phyloP scores from a whole-genome alignment of 2,329 filamentous ascomycete genomes.

The Erysiphe neolycopersici region DNA sequence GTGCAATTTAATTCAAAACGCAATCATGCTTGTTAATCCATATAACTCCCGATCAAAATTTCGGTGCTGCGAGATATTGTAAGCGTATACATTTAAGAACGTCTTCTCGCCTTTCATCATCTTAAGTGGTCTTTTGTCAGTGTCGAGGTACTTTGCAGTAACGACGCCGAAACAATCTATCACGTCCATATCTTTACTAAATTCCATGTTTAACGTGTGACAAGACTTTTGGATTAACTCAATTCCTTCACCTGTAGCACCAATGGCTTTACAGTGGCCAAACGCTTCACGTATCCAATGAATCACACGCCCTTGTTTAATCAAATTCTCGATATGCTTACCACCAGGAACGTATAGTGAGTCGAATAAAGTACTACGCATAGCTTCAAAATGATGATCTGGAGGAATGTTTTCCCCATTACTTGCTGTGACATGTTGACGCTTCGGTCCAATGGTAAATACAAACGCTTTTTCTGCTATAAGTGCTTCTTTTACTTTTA shows the following conservation, averaged over 20 bases:
- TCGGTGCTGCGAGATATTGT: slow-evolving; percentile 41
- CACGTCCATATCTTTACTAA: slow-evolving; percentile 16
- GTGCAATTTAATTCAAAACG: slow-evolving; percentile 23
- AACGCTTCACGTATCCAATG: slow-evolving; percentile 64
- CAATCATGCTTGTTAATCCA: slow-evolving; percentile 37
- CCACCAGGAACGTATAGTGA: slow-evolving; percentile 55
- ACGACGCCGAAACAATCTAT: slow-evolving; percentile 54
- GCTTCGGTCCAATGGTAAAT: slow-evolving; percentile 43
- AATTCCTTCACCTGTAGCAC: slow-evolving; percentile 45
- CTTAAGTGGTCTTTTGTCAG: slow-evolving; percentile 31
- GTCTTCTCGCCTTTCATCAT: slow-evolving; percentile 33
- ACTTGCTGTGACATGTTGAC: slow-evolving; percentile 29
- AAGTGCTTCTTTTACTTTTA: slow-evolving; percentile 35
- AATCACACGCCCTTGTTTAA: slow-evolving; percentile 41
- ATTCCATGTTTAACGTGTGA: slow-evolving; percentile 20
- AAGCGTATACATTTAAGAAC: slow-evolving; percentile 47
- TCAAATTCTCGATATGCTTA: slow-evolving; percentile 30
- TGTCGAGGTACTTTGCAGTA: slow-evolving; percentile 24
- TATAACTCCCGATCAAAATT: slow-evolving; percentile 51
- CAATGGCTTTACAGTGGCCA: slow-evolving; percentile 56
- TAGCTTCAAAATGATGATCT: slow-evolving; percentile 56
- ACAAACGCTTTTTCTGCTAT: slow-evolving; percentile 35
- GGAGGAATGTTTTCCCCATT: slow-evolving; percentile 27
- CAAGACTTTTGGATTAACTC: slow-evolving; percentile 26
- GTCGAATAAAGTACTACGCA: slow-evolving; percentile 61